Evolutionary conservation across 371 early-diverging fungal species (phyloP).

Genomic region (Mortierella sp.): DNA sequence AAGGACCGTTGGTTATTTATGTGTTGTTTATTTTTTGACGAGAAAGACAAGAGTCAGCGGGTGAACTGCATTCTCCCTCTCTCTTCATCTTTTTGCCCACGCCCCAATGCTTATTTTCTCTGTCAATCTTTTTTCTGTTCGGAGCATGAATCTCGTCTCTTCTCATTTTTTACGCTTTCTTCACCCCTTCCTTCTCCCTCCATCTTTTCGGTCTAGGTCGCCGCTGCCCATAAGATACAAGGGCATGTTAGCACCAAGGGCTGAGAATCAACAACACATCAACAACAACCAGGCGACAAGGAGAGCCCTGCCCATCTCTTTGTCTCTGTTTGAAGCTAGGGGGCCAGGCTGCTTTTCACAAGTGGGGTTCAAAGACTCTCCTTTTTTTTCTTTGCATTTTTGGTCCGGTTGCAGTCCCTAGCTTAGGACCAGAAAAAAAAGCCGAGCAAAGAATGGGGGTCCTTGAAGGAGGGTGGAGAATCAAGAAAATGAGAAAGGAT

Average conservation of each 20-base stretch:
- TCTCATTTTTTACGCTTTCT: too few species aligned
- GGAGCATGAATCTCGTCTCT: conserved; percentile 1
- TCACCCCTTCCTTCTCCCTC: background rate
- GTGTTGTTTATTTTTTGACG: background rate
- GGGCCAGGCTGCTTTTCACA: background rate
- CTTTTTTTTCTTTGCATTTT: background rate
- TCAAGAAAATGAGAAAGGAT: background rate
- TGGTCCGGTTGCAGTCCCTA: background rate
- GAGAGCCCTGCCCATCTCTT: background rate
- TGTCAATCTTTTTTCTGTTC: background rate
- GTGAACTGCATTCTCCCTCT: conserved; percentile 23
- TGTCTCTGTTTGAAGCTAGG: background rate
- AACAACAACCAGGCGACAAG: too few species aligned
- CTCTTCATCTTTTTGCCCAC: background rate
- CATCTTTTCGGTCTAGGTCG: background rate
- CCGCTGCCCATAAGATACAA: background rate
- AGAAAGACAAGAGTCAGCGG: background rate
- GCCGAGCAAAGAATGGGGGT: background rate
- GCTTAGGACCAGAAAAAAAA: background rate
- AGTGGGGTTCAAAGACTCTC: background rate
- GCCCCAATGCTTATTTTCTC: background rate
- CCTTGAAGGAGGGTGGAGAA: background rate
- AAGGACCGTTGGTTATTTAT: background rate
- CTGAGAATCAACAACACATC: conserved; percentile 5
- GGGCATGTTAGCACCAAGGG: conserved; percentile 10